Conservation (phyloP, 495 filamentous ascomycete genomes). For the Hypoxylon cercidicola region DNA sequence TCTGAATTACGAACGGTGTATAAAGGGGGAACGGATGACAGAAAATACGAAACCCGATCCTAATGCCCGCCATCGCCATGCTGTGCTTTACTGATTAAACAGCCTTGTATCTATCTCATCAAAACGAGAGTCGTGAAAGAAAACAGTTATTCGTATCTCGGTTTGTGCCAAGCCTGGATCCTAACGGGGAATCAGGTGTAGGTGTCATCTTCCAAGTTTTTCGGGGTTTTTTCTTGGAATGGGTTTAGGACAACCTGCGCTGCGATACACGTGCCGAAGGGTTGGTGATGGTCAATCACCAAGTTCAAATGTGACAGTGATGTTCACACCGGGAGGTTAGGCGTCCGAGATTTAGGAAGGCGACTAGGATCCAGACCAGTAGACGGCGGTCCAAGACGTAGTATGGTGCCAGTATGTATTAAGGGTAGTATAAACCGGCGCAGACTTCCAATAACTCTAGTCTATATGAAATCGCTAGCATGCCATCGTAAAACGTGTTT, state of each 20-base stretch:
- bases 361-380: slow-evolving; percentile 19
- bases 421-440: slow-evolving; percentile 40
- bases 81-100: slow-evolving; percentile 50
- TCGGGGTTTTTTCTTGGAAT: background rate
- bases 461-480: slow-evolving; percentile 44
- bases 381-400: slow-evolving; percentile 22
- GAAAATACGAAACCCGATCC: slow-evolving; percentile 44
- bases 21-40: slow-evolving; percentile 43
- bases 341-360: slow-evolving; percentile 19
- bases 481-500: slow-evolving; percentile 36
- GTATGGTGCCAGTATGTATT: slow-evolving; percentile 38
- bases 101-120: slow-evolving; percentile 49
- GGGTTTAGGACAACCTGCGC: slow-evolving; percentile 7
- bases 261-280: slow-evolving; percentile 4
- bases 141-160: slow-evolving; percentile 44
- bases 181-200: slow-evolving; percentile 28
- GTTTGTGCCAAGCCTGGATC: slow-evolving; percentile 35
- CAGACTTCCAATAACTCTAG: slow-evolving; percentile 38
- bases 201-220: slow-evolving; percentile 21
- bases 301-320: background rate
- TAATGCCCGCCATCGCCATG: slow-evolving; percentile 50
- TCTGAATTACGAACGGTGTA: slow-evolving; percentile 48
- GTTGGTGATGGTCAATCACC: slow-evolving; percentile 4
- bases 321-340: slow-evolving; percentile 5
- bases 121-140: slow-evolving; percentile 51